These are phyloP conservation scores for Annulohypoxylon moriforme DNA, from an alignment of 495 filamentous ascomycete species.

Conservation along the genomic window DNA sequence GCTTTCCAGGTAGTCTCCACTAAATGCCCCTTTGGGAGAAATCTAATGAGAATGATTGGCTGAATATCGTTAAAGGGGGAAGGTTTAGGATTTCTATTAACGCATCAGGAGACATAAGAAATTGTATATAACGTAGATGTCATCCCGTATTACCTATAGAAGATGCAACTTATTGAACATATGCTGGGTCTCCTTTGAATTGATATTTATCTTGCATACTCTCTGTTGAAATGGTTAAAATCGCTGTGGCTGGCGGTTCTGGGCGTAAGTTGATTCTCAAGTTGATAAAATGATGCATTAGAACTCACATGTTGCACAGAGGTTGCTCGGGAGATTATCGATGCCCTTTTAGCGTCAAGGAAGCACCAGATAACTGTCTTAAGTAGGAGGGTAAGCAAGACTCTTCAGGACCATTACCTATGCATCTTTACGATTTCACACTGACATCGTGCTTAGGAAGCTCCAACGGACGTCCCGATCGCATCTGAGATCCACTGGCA, in stretches of 20 bases:
- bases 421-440: background rate
- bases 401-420: background rate
- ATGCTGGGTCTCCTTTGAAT: background rate
- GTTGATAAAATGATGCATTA: background rate
- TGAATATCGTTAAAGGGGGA: background rate
- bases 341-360: slow-evolving; percentile 59
- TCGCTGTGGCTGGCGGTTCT: slow-evolving; percentile 65
- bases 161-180: background rate
- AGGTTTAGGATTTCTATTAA: background rate
- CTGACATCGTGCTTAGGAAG: slow-evolving; percentile 33
- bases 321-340: slow-evolving; percentile 65
- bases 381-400: slow-evolving; percentile 54
- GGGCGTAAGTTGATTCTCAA: slow-evolving; percentile 54
- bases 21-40: background rate
- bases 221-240: slow-evolving; percentile 63
- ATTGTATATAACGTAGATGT: background rate
- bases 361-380: slow-evolving; percentile 66
- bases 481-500: slow-evolving; percentile 50
- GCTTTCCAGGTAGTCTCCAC: background rate
- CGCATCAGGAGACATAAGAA: background rate
- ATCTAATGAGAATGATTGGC: background rate
- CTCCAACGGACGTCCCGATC: slow-evolving; percentile 12
- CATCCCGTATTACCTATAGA: background rate
- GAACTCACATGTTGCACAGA: slow-evolving; percentile 51
- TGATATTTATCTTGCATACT: no score